Base-by-base conservation (phyloP, 768 basidiomycete species). In the Phaeotremella fagi region DNA sequence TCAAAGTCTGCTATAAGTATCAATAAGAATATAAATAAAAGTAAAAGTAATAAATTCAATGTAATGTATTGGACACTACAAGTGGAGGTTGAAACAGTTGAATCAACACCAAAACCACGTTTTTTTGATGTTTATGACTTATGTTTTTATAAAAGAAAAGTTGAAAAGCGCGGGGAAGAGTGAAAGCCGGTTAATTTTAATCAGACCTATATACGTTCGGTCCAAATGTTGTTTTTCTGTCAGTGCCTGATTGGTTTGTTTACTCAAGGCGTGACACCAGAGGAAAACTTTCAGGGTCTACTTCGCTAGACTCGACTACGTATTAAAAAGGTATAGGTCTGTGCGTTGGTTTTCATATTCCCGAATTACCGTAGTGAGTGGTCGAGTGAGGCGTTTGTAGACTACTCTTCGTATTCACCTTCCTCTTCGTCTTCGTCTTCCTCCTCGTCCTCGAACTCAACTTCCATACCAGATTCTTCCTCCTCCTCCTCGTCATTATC, bases 401-500 rank as follows among this genome's bases (percentile, higher is more conserved):
- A n/a, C 45, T 65, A 56, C 41, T 63, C 58, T 27, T 65, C 64
- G 24, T 63, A 60, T 22, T 58, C 66, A 38, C 60, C 59, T 25
- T 66, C 61, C 14, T 61, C 64, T n/a, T 59, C 65, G 29, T 52
- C 51, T 28, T 66, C 65, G 6, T 62, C 60, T 4, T 64, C 63
- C 1, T 62, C 70, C 29, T 70, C 66, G 14, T 60, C 59, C 9
- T 57, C 63, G 31, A 59, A 60, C 29, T 56, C 60, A 23, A 63
- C 69, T 15, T 61, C 64, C 41, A 44, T 50, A 2, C 52, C 52
- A 2, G 33, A 55, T 16, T 43, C 64, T 31, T 57, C 55, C 5
- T 69, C 72, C 52, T 66, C 70, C 28, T 66, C 75, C 1, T 72
- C 77, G 4, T 55, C 68, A 2, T 75, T 78, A 1, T 72, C 75